Percentiles rank a stretch among this genome's conserved stretches.
phyloP scores from a whole-genome alignment of 768 basidiomycete species.

The Leccinellum rugosiceps region DNA sequence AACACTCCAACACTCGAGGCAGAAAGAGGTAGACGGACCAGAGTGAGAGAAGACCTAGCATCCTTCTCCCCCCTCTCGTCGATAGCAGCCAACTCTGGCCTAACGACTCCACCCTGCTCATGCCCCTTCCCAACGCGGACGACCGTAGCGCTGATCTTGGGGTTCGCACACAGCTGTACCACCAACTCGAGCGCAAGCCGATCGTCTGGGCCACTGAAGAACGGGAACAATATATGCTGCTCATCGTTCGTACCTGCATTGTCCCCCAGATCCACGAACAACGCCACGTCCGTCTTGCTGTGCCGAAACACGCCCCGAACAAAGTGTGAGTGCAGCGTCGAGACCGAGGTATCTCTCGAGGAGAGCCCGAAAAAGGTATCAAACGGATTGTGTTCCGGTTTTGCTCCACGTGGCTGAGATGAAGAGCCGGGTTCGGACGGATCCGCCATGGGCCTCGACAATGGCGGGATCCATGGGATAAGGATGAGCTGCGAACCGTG shows the following conservation, averaged over 20 bases:
- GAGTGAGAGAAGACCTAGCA: neutral
- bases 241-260: conserved; percentile 24
- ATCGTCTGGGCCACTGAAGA: conserved; percentile 95
- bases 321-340: conserved; percentile 74
- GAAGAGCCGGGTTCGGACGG: conserved; percentile 23
- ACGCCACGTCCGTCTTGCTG: conserved; percentile 68
- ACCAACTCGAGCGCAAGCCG: conserved; percentile 79
- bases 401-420: conserved; percentile 12
- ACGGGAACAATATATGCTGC: conserved; percentile 79
- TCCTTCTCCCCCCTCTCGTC: conserved; percentile 46
- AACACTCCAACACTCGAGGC: neutral
- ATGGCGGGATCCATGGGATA: conserved; percentile 73
- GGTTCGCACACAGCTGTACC: conserved; percentile 70
- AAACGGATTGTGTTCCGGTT: conserved; percentile 56
- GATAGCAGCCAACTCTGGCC: conserved; percentile 54
- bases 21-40: conserved; percentile 9
- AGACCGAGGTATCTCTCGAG: conserved; percentile 46
- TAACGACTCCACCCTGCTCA: conserved; percentile 45
- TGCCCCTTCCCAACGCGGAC: conserved; percentile 51
- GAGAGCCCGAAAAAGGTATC: conserved; percentile 70
- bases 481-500: conserved; percentile 70
- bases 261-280: conserved; percentile 76
- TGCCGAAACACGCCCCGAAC: conserved; percentile 78
- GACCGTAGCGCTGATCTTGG: conserved; percentile 66
- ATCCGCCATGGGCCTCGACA: conserved; percentile 28